Evolutionary conservation across 768 basidiomycete species (phyloP).

Genomic region (Daedaleopsis sinensis): DNA sequence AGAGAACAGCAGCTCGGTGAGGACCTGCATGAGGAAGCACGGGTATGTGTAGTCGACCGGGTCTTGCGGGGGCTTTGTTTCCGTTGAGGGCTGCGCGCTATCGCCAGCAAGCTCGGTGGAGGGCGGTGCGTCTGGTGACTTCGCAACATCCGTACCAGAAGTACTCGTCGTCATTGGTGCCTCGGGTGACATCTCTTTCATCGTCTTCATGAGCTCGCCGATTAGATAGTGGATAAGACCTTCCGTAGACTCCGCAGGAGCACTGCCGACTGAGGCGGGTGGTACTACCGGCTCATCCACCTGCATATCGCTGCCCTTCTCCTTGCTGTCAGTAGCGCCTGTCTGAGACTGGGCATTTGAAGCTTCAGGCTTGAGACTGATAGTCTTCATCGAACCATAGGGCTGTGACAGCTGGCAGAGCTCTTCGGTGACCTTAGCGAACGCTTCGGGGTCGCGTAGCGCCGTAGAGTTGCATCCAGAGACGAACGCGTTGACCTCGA

Average conservation of each 20-base stretch:
- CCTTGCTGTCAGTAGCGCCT: constrained; percentile 21
- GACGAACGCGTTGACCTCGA: constrained; percentile 75
- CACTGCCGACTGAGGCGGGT: not conserved
- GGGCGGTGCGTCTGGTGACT: not conserved
- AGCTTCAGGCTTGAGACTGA: constrained; percentile 26
- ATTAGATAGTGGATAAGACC: constrained; percentile 71
- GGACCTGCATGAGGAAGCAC: constrained; percentile 87
- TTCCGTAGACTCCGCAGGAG: constrained; percentile 51
- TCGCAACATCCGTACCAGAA: not conserved
- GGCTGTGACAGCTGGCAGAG: constrained; percentile 76
- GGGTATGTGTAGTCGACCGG: constrained; percentile 51
- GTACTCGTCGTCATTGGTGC: not conserved
- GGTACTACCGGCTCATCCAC: constrained; percentile 42
- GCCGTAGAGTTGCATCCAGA: constrained; percentile 79
- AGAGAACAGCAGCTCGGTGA: constrained; percentile 91
- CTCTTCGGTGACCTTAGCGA: constrained; percentile 72
- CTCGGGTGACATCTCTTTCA: constrained; percentile 42
- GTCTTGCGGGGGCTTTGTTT: constrained; percentile 12
- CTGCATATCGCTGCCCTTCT: constrained; percentile 56
- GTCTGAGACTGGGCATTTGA: not conserved
- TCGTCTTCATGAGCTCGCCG: constrained; percentile 65
- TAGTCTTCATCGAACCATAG: constrained; percentile 37
- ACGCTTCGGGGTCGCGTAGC: constrained; percentile 75
- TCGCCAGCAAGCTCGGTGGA: not conserved
- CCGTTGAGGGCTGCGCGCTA: not conserved